Evolutionary conservation across 2,329 filamentous ascomycete genomes (phyloP), one percentile per base, ranked within the genome.

Genomic region (Fusarium annulatum): DNA sequence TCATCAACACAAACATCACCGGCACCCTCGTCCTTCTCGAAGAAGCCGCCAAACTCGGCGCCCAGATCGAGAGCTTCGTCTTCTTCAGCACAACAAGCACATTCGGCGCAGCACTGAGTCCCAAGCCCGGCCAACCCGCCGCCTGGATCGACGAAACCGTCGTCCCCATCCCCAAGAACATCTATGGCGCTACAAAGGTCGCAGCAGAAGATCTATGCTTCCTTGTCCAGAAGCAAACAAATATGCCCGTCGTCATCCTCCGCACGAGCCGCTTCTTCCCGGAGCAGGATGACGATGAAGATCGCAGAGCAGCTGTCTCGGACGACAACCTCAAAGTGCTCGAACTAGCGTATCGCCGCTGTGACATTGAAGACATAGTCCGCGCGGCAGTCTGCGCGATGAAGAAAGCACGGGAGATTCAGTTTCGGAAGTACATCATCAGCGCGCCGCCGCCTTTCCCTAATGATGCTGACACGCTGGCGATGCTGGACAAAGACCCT

Each of bases 221-320:
- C 18, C 80, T 87, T 10, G 67, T 85, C 3, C 82, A 85, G 46
- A 72, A 74, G 18, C 80, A 86, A 61, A 80, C 79, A 2, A 68
- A 73, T 4, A 72, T 87, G 70, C 85, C 85, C 0, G 77, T 84
- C 2, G 43, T 87, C 0, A 79, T 87, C 10, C 79, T 88, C 14
- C 82, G 85, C n/a, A 84, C 83, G 6, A 84, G 82, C 56, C 83
- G 86, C 55, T 87, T 88, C 80, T 87, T 87, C 68, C 84, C 85
- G 0, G 85, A 87, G 72, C 79, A 80, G 23, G 85, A 87, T 56
- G 85, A 87, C 64, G 85, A 86, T 60, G 82, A 82, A 9, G 81
- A 81, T 33, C 78, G 84, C 2, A 79, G 84, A 30, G 72, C 69
- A 14, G 72, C 78, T 5, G 77, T 85, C 61, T 75, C 64, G 6